These are phyloP conservation scores for Prunus armeniaca DNA, from an alignment of 306 rosid genomes.

Conservation along the genomic window DNA sequence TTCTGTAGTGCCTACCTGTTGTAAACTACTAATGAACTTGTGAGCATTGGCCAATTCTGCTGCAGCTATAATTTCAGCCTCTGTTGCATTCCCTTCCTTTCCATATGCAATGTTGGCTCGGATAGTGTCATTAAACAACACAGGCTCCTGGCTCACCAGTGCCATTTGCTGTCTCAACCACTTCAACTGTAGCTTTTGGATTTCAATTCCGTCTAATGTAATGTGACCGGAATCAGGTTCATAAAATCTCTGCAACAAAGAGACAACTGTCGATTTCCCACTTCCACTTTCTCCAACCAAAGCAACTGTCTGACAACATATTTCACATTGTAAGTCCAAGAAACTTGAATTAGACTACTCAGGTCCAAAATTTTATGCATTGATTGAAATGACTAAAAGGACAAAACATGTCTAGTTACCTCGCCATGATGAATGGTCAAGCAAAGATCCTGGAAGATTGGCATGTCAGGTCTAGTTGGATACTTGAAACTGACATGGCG, in stretches of 20 bases:
- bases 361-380: neutral
- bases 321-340: neutral
- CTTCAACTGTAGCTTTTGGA: constrained; percentile 46
- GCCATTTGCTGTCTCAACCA: constrained; percentile 76
- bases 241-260: constrained; percentile 60
- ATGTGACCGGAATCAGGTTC: constrained; percentile 66
- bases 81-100: constrained; percentile 56
- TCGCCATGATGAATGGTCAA: constrained; percentile 44
- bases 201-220: constrained; percentile 51
- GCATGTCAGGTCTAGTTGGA: constrained; percentile 39
- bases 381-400: neutral
- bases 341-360: neutral
- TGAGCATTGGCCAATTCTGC: constrained; percentile 65
- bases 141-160: constrained; percentile 65
- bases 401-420: constrained; percentile 18
- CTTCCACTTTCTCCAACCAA: constrained; percentile 77
- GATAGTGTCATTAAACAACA: constrained; percentile 58
- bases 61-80: constrained; percentile 56
- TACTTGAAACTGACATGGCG: constrained; percentile 43
- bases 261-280: constrained; percentile 64
- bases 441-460: constrained; percentile 38
- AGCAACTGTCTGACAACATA: constrained; percentile 50
- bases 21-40: constrained; percentile 60
- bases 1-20: constrained; percentile 34
- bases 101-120: constrained; percentile 65